Evolutionary conservation across 495 filamentous ascomycete species (phyloP).

Genomic region (Platismatia glauca): DNA sequence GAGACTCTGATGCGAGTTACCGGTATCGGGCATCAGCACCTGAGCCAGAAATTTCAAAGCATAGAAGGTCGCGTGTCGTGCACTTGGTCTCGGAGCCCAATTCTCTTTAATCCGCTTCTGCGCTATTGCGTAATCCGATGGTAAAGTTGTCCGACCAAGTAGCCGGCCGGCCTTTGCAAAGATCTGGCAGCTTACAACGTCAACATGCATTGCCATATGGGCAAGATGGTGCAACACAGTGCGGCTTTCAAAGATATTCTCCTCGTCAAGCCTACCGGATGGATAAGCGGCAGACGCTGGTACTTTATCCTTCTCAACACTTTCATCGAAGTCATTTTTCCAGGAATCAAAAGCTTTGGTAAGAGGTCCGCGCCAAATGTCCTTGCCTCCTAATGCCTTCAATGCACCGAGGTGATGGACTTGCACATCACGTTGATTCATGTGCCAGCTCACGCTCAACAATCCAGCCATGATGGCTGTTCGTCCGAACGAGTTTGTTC

Average conservation of each 20-base stretch:
- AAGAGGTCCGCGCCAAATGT: constrained; percentile 85
- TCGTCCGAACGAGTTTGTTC: constrained; percentile 91
- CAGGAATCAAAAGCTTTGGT: constrained; percentile 90
- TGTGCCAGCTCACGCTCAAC: constrained; percentile 91
- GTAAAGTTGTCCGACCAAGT: constrained; percentile 76
- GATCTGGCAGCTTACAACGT: constrained; percentile 95
- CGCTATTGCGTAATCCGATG: constrained; percentile 69
- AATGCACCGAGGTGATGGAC: constrained; percentile 74
- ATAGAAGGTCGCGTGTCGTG: constrained; percentile 89
- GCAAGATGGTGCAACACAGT: constrained; percentile 88
- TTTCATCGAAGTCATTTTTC: constrained; percentile 87
- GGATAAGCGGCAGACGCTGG: constrained; percentile 33
- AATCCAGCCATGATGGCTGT: constrained; percentile 92
- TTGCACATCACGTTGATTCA: constrained; percentile 94
- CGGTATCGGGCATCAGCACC: constrained; percentile 56
- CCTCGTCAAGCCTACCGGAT: constrained; percentile 47
- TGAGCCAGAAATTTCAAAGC: constrained; percentile 78
- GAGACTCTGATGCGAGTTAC: constrained; percentile 25
- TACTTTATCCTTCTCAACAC: constrained; percentile 46
- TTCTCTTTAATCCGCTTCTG: constrained; percentile 76
- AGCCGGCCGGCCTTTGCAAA: constrained; percentile 80
- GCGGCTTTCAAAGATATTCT: constrained; percentile 75
- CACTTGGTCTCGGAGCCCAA: constrained; percentile 89
- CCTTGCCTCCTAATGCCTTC: constrained; percentile 75
- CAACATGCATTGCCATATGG: constrained; percentile 97